These are phyloP conservation scores for Mucor velutinosus DNA, from an alignment of 371 early-diverging fungal genomes.

Conservation along the genomic window DNA sequence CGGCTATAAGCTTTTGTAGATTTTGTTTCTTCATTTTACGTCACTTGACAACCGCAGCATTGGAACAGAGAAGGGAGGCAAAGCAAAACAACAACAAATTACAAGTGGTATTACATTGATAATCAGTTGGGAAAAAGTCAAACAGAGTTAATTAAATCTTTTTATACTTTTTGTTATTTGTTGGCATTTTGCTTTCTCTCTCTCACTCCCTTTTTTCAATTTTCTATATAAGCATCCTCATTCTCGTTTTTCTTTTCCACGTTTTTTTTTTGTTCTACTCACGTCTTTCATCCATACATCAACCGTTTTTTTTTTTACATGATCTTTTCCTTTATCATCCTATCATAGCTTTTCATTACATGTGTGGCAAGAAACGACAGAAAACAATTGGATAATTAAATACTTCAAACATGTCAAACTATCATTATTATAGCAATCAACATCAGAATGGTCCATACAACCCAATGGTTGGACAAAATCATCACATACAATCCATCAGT, in stretches of 20 bases:
- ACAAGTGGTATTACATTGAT: background rate
- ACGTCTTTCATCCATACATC: background rate
- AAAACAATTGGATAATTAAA: background rate
- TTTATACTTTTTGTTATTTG: background rate
- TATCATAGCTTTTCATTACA: background rate
- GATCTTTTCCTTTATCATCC: background rate
- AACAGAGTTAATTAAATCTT: conserved; percentile 3
- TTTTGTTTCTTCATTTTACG: background rate
- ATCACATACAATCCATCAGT: conserved; percentile 20
- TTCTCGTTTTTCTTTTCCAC: background rate
- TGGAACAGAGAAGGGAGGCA: background rate
- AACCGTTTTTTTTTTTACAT: background rate
- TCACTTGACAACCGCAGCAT: background rate
- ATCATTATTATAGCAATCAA: background rate
- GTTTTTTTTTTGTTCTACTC: background rate
- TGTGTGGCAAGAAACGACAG: conserved; percentile 1
- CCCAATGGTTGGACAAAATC: background rate
- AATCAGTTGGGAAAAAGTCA: background rate
- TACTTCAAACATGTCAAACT: background rate
- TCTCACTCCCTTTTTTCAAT: background rate
- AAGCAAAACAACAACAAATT: background rate
- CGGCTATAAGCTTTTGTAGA: background rate
- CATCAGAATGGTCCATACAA: background rate
- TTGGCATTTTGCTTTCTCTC: background rate
- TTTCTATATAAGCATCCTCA: background rate